Evolutionary conservation across 495 filamentous ascomycete genomes (phyloP).

Genomic region (Podospora conica): DNA sequence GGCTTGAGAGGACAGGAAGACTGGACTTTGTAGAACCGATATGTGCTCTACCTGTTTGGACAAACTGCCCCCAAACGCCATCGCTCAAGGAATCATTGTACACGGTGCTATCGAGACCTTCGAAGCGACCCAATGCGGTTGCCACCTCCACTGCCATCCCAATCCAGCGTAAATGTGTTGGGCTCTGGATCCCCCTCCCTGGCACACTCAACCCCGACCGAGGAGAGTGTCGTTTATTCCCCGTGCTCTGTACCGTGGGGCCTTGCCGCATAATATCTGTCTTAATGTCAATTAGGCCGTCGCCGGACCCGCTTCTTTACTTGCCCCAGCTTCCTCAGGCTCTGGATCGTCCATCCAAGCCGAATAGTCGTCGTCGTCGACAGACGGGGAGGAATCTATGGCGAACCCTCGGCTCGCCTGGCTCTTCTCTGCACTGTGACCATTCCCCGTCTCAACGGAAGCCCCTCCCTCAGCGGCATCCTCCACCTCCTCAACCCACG

Average conservation of each 20-base stretch:
- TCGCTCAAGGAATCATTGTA: background rate
- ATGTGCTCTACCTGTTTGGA: background rate
- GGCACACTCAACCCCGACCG: background rate
- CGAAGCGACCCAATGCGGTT: background rate
- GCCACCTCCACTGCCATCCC: background rate
- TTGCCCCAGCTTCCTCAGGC: conserved; percentile 9
- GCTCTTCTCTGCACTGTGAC: background rate
- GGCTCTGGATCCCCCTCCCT: background rate
- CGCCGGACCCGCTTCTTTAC: background rate
- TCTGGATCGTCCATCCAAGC: conserved; percentile 30
- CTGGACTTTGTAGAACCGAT: background rate
- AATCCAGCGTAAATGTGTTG: background rate
- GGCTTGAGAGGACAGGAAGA: background rate
- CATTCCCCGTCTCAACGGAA: background rate
- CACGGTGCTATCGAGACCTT: background rate
- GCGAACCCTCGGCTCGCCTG: background rate
- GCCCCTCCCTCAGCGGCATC: conserved; percentile 5
- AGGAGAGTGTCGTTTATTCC: background rate
- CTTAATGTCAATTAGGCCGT: background rate
- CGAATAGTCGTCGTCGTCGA: conserved; percentile 28
- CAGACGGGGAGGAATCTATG: background rate
- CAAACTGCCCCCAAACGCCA: background rate
- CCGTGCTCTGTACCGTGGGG: background rate
- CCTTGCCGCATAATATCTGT: background rate
- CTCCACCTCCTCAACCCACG: conserved; percentile 40